Percentiles rank a stretch among this genome's conserved stretches.
phyloP scores from a whole-genome alignment of 495 filamentous ascomycete species.

The Staphylotrichum tortipilum region DNA sequence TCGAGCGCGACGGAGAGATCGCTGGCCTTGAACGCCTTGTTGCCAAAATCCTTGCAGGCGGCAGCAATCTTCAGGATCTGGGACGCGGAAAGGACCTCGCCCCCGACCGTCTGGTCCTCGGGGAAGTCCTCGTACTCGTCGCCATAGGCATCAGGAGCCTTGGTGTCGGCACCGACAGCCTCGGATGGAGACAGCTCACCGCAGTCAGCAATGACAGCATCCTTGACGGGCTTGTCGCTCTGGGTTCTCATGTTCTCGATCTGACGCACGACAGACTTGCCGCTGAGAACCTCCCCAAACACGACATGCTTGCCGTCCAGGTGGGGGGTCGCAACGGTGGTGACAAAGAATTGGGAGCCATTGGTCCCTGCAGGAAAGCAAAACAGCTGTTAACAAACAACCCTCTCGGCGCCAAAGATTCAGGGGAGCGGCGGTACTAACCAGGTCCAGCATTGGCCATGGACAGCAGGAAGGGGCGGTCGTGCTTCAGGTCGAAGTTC shows the following conservation, averaged over 20 bases:
- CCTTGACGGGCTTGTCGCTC: slow-evolving; percentile 67
- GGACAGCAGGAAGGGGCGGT: slow-evolving; percentile 85
- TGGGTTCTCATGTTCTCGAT: slow-evolving; percentile 81
- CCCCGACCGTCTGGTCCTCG: slow-evolving; percentile 57
- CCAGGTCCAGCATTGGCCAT: slow-evolving; percentile 98
- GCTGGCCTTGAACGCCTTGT: slow-evolving; percentile 77
- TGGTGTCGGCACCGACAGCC: slow-evolving; percentile 51
- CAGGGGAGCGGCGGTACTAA: slow-evolving; percentile 33
- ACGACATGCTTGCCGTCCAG: slow-evolving; percentile 97
- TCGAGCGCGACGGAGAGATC: slow-evolving; percentile 64
- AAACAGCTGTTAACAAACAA: slow-evolving; percentile 11
- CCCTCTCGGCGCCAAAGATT: no score
- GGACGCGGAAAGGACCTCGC: slow-evolving; percentile 44
- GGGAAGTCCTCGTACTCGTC: slow-evolving; percentile 96
- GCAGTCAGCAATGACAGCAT: slow-evolving; percentile 72
- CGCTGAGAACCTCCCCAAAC: slow-evolving; percentile 89
- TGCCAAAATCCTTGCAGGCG: slow-evolving; percentile 88
- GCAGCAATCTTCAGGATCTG: slow-evolving; percentile 69
- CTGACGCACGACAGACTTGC: slow-evolving; percentile 83
- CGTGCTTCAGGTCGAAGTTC: slow-evolving; percentile 89
- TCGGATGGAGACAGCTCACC: slow-evolving; percentile 71
- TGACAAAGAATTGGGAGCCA: slow-evolving; percentile 97
- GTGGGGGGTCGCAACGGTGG: slow-evolving; percentile 86
- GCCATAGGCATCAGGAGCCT: slow-evolving; percentile 67
- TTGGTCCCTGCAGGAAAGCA: slow-evolving; percentile 57